phyloP scores from a whole-genome alignment of 2,329 filamentous ascomycete species.

The Trichoderma guizhouense region DNA sequence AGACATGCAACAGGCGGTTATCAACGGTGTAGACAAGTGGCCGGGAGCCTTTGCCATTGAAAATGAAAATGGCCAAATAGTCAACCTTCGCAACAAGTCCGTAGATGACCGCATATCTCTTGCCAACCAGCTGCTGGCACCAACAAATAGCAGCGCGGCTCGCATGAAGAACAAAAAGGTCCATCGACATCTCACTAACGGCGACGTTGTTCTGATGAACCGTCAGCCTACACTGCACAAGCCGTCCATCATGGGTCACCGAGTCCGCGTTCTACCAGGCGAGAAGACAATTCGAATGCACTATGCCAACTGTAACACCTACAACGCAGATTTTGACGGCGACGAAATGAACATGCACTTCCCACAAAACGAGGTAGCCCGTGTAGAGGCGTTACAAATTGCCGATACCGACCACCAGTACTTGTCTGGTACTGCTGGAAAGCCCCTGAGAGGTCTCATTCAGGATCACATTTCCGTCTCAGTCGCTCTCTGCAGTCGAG shows the following conservation, averaged over 20 bases:
- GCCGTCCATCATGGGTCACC: constrained; percentile 97
- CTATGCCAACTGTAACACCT: constrained; percentile 98
- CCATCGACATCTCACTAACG: constrained; percentile 90
- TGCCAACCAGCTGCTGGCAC: constrained; percentile 88
- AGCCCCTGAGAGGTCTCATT: constrained; percentile 90
- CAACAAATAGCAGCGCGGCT: constrained; percentile 69
- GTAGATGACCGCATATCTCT: constrained; percentile 83
- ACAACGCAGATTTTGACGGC: constrained; percentile 98
- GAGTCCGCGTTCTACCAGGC: constrained; percentile 83
- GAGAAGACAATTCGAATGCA: constrained; percentile 99
- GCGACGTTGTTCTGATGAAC: constrained; percentile 98
- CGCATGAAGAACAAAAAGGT: constrained; percentile 92
- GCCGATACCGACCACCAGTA: constrained; percentile 98
- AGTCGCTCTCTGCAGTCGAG: constrained; percentile 83
- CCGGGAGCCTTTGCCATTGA: constrained; percentile 93
- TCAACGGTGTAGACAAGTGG: constrained; percentile 92
- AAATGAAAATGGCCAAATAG: constrained; percentile 88
- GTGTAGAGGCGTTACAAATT: constrained; percentile 87
- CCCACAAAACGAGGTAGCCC: constrained; percentile 91
- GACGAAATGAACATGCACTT: constrained; percentile 99
- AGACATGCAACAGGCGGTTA: constrained; percentile 91
- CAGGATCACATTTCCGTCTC: constrained; percentile 98
- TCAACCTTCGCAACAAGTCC: constrained; percentile 83
- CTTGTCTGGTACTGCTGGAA: constrained; percentile 87
- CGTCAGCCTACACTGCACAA: constrained; percentile 97